Evolutionary conservation across 345 rosid species (phyloP), one percentile per base, ranked within the genome.

Genomic region (Linum tenue): DNA sequence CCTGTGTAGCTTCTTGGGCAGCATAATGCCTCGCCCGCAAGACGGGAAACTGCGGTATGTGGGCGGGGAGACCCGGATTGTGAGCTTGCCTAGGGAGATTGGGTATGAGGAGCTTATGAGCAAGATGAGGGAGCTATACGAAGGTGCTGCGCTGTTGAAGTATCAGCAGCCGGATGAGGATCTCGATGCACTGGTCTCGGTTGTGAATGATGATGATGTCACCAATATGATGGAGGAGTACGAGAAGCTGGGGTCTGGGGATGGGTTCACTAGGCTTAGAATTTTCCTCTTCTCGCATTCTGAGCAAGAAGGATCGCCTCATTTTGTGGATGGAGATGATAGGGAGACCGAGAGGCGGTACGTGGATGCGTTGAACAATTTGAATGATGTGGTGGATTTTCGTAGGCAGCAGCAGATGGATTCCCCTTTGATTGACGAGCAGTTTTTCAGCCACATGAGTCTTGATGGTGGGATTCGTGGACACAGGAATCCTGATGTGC

Each of bases 131-230:
- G 97, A 90, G 81, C 86, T 94, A 69, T 88, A 85, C 68, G 95
- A 88, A 0, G 92, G 84, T 53, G 96, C 83, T 0, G 78, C 82
- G 0, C 79, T 90, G 56, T 80, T 94, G 82, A 94, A 94, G 70
- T 94, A 94, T 59, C 96, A 90, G 76, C 99, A 94, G 68, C 96
- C 99, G 38, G 99, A 94, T 69, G 99, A 94, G 80, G 99, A 94
- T 87, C 92, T 94, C n/a, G 99, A 94, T 80, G 99, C 97, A 38
- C 67, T 94, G 67, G 99, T 94, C 4, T 90, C 99, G 0, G 95
- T 94, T 39, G 95, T 94, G 65, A 94, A 94, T 66, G 92, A 90
- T 67, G 99, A 94, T 17, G 97, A 94, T 75, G 92, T 90, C 63
- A 86, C 75, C 5, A 90, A 94, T 62, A 88, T 94, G 97, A 90